Percentiles rank a stretch among this genome's conserved stretches.
These are phyloP conservation scores for Phanerochaete carnosa DNA, from an alignment of 768 basidiomycete species.

Conservation along the genomic window DNA sequence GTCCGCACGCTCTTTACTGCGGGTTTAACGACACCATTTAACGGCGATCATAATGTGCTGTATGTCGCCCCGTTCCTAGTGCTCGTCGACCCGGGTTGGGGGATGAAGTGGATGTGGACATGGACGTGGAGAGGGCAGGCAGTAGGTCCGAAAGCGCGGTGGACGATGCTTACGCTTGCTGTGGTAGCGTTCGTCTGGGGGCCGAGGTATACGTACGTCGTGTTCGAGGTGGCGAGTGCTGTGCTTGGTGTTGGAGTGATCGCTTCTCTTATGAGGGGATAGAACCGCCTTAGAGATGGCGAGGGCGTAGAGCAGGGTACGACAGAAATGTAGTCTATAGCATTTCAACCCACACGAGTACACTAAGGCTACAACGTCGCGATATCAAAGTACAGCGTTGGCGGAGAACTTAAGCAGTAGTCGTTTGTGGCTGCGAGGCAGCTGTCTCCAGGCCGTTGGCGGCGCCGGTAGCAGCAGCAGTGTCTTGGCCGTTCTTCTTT, in stretches of 20 bases:
- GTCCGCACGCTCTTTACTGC: slow-evolving; percentile 80
- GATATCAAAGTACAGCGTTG: background rate
- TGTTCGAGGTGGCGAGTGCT: slow-evolving; percentile 60
- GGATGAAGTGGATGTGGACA: slow-evolving; percentile 42
- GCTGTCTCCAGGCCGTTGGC: slow-evolving; percentile 9
- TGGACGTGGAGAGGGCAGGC: background rate
- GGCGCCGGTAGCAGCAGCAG: slow-evolving; percentile 5
- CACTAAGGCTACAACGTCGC: slow-evolving; percentile 1
- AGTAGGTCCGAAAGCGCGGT: slow-evolving; percentile 30
- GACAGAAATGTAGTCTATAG: background rate
- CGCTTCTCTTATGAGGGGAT: background rate
- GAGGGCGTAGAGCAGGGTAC: background rate
- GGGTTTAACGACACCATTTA: slow-evolving; percentile 77
- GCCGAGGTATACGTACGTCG: slow-evolving; percentile 58
- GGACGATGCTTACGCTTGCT: slow-evolving; percentile 51
- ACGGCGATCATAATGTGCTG: slow-evolving; percentile 74
- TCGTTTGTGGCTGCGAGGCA: slow-evolving; percentile 5
- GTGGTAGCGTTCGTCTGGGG: slow-evolving; percentile 61
- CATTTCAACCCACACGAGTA: background rate
- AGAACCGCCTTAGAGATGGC: background rate
- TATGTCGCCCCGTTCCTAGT: slow-evolving; percentile 62
- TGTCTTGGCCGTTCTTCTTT: slow-evolving; percentile 18
- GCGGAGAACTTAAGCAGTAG: slow-evolving; percentile 4
- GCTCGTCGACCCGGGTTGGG: slow-evolving; percentile 51
- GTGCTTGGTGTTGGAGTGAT: slow-evolving; percentile 39